phyloP scores from a whole-genome alignment of 805 yeast genomes.

The Myxozyma neotropica region DNA sequence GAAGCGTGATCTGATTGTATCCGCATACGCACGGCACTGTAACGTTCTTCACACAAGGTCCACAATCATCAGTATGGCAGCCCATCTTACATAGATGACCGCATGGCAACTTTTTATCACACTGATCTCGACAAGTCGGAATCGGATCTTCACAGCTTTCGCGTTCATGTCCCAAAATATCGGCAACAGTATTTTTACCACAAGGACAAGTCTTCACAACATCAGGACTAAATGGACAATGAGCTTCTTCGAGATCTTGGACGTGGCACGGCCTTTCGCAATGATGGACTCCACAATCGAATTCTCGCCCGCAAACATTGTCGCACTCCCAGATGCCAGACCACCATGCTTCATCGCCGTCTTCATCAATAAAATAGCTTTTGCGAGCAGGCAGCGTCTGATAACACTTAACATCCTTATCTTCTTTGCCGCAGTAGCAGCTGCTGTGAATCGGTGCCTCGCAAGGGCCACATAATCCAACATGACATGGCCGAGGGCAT shows the following conservation, averaged over 20 bases:
- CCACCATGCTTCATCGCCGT: conserved; percentile 44
- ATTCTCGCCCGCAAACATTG: conserved; percentile 47
- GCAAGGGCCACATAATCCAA: conserved; percentile 83
- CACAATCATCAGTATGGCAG: conserved; percentile 80
- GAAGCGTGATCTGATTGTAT: conserved; percentile 37
- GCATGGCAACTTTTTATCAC: conserved; percentile 67
- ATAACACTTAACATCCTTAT: conserved; percentile 50
- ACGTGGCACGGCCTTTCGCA: conserved; percentile 61
- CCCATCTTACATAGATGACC: conserved; percentile 68
- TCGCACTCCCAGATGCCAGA: conserved; percentile 57
- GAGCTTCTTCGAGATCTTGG: conserved; percentile 44
- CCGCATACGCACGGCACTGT: conserved; percentile 66
- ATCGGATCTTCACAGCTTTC: conserved; percentile 71
- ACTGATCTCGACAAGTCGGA: conserved; percentile 68
- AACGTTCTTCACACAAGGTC: conserved; percentile 61
- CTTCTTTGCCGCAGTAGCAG: conserved; percentile 78
- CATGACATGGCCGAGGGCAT: conserved; percentile 68
- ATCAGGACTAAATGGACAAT: conserved; percentile 68
- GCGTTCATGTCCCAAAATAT: conserved; percentile 48
- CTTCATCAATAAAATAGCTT: conserved; percentile 36
- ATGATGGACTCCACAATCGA: conserved; percentile 66
- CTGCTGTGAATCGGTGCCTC: conserved; percentile 49
- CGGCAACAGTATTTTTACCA: conserved; percentile 60
- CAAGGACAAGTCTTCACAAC: conserved; percentile 72
- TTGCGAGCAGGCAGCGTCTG: conserved; percentile 35